Evolutionary conservation across 1,284 basidiomycete species (phyloP), one percentile per base, ranked within the genome.

Genomic region (Naganishia sp.): DNA sequence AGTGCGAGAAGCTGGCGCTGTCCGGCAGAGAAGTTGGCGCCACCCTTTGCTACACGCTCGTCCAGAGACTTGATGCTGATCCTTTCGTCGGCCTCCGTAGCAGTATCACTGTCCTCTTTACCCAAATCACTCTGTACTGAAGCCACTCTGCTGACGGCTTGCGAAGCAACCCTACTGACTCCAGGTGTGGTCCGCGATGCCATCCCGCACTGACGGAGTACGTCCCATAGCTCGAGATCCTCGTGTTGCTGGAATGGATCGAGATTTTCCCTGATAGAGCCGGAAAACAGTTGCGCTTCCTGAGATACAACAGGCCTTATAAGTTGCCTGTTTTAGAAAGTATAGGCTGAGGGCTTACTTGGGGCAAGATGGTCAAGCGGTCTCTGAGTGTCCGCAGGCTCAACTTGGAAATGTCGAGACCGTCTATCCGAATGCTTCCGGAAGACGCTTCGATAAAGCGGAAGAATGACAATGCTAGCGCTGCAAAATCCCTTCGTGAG

Each of bases 1-100:
- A 85, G 76, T 3, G 83, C 83, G 0, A 85, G 76, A 0, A 85
- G 79, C 72, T 85, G 84, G 25, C 83, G 75, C 71, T 85, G 83
- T 10, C 83, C 83, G n/a, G 82, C 76, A 11, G 75, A 78, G 65
- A 75, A 79, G 69, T 79, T 79, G 69, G 76, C 76, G 15, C 79
- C 79, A 6, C 83, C 83, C 49, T 82, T 81, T 31, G 80, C 81
- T 11, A 85, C 82, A 15, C 75, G 70, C 66, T 82, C 81, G 39
- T 83, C 81, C 39, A 84, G 72, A 63, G 77, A 80, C 60, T 80
- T 80, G 68, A 84, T 81, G 55, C 81, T 77, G 51, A 80, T 79
- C 15, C 77, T 72, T 54, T 81, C 80, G 21, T 75, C 78, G 15
- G 69, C 69, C 35, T 43, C 68, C 11, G 55, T 62, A 11, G 60